Base-by-base conservation (phyloP, 306 rosid genomes). In the Lathyrus oleraceus region DNA sequence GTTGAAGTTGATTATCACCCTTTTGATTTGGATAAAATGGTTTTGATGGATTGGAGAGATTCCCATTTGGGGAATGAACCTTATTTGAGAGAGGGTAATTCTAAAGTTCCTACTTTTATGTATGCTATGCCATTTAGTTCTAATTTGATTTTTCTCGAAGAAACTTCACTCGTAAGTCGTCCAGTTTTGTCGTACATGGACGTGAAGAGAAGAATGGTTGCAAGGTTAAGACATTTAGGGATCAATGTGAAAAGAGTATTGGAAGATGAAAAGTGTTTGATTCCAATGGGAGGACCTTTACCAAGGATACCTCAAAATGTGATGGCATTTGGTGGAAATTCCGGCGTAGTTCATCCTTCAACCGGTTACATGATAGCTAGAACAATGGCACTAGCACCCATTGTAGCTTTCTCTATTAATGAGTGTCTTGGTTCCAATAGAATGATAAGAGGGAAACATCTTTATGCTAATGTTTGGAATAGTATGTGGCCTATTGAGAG, bases 241-340 rank as follows among this genome's bases (percentile, higher is more conserved):
- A 86, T 92, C 17, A 69, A 77, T 76, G 98, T 92, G 77, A 85
- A 69, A 36, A 82, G 84, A 45, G 30, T 92, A 1, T 15, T 88
- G 43, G 96, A 92, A 71, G 87, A 82, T 61, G 98, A 92, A 81
- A 92, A 90, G 83, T 92, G 98, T 42, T 76, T 88, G 88, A 87
- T 92, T 44, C 96, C 98, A 72, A 92, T 92, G 98, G 96, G 96
- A 36, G 98, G 98, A 14, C 84, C 93, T 62, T 89, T 92, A 0
- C 96, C 98, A 8, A 51, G 59, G 67, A 71, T 85, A 7, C 91
- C 96, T 3, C 91, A 90, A 64, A 75, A 76, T n/a, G 86, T 86
- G 63, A 81, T 90, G 87, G 91, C 91, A 12, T 72, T 83, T 47
- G 98, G 98, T 2, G 96, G 96, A 49, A 81, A 62, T 65, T 84